A percentile compares a stretch with the other conserved stretches of the same genome.
phyloP scores from a whole-genome alignment of 768 basidiomycete genomes.

The Vararia minispora region DNA sequence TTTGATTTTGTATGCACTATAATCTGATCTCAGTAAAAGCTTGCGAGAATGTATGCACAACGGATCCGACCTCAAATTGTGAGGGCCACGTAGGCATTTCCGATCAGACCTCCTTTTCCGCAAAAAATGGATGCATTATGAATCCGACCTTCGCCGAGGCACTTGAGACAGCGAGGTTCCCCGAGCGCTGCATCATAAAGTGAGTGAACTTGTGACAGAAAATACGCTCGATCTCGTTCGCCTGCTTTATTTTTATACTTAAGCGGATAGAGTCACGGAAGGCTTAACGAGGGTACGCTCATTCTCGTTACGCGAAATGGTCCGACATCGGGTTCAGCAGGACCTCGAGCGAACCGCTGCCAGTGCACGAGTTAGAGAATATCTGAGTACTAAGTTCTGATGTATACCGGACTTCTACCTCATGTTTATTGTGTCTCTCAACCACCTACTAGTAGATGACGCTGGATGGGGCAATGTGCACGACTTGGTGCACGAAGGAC shows the following conservation, averaged over 20 bases:
- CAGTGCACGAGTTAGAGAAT: slow-evolving; percentile 1
- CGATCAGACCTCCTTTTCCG: no score
- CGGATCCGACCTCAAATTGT: no score
- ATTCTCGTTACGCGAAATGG: slow-evolving; percentile 91
- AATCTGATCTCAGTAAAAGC: no score
- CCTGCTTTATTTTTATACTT: slow-evolving; percentile 96
- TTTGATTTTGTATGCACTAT: no score
- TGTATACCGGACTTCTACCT: slow-evolving; percentile 71
- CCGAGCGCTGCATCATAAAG: slow-evolving; percentile 97
- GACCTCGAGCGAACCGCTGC: slow-evolving; percentile 87
- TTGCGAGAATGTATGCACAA: no score
- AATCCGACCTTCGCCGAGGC: no score
- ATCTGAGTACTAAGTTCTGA: neutral
- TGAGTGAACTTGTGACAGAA: slow-evolving; percentile 95
- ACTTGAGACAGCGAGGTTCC: slow-evolving; percentile 91
- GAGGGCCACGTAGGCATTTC: no score
- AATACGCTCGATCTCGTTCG: slow-evolving; percentile 95
- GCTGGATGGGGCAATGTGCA: slow-evolving; percentile 12
- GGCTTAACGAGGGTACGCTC: slow-evolving; percentile 95
- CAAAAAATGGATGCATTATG: no score
- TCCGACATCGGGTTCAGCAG: slow-evolving; percentile 84
- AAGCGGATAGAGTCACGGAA: slow-evolving; percentile 88
- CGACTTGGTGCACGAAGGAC: slow-evolving; percentile 7
- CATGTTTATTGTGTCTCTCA: slow-evolving; percentile 92
- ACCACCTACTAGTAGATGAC: slow-evolving; percentile 69